Base-by-base conservation (phyloP, 2,329 filamentous ascomycete species). In the Remersonia thermophila region DNA sequence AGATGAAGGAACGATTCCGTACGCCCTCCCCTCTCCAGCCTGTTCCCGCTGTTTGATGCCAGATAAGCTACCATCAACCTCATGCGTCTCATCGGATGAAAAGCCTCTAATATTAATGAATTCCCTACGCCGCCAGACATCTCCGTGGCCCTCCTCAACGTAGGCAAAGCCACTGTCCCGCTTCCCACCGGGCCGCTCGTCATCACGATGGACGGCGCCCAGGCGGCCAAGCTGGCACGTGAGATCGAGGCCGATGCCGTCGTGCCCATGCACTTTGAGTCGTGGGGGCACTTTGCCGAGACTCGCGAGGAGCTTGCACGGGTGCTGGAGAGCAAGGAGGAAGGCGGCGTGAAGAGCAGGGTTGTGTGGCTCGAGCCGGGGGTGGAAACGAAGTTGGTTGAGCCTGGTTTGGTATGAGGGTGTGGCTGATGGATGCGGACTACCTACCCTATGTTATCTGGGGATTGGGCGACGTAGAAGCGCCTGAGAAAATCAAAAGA, bases 201-300 rank as follows among this genome's bases (percentile, higher is more conserved):
- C 38, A 60, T 65, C 20, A 67, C 63, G 1, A 60, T 67, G 58
- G 62, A 59, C 43, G 63, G 63, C 0, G 56, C 53, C 38, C 49
- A 64, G 26, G 64, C 52, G 1, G 58, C 56, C 4, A 41, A 39
- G 27, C 47, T 68, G 8, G 55, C 63, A 33, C 50, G 54, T 0
- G 59, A 58, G 3, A 49, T 67, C 9, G 49, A 50, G 12, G 59
- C 60, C 0, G 62, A 67, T 31, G 37, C 57, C 2, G 40, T 67
- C 9, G 54, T 68, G 2, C 65, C 63, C 0, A 61, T 70, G 57
- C 64, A 69, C 39, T 68, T 54, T 36, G 63, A 68, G 33, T 53
- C 52, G 1, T 69, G 64, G 64, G 47, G 44, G 1, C 63, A 67
- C 43, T 66, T 66, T 35, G 55, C 54, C 1, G 53, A 67, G 43